Base-by-base conservation (phyloP, 208 protist genomes). In the Crithidia expoeki region DNA sequence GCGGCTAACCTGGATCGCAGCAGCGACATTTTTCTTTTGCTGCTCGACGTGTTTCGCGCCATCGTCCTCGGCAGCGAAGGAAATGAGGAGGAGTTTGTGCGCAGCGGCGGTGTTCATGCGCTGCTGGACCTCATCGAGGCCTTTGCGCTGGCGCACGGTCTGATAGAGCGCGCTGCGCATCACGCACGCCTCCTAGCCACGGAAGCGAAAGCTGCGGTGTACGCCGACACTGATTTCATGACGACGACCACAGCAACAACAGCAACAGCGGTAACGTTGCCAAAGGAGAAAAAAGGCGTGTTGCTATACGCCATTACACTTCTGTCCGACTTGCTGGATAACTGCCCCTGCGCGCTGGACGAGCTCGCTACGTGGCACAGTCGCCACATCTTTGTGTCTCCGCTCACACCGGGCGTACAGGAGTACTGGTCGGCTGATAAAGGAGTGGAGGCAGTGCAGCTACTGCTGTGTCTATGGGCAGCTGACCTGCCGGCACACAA, bases 271-370 rank as follows among this genome's bases (percentile, higher is more conserved):
- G 30, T 25, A 21, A n/a, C 1, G 10, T 1, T 27, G 51, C 9
- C 21, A 40, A 70, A 62, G 57, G 71, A 59, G 27, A 46, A 49
- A 16, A 46, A 66, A 38, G 68, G 73, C 17, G 64, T 76, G 25
- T 61, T 91, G 34, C 28, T 12, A 21, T 88, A 82, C 57, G 72
- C 72, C n/a, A 75, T 90, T 34, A 81, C 84, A 23, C 68, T 93
- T 34, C 56, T 93, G 25, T 72, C 85, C n/a, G 89, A 93, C 27
- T 65, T 95, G 36, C 60, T 95, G 16, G 56, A 81, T 51, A 77
- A 77, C 36, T 76, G 74, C 63, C 64, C 72, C 2, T 34, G 50
- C 34, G 86, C 89, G 53, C 65, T 77, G n/a, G 72, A 88, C 11
- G 72, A 63, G 25, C 85, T 95, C 40, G 49, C 83, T 47, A 59